Percentiles rank a stretch among this genome's conserved stretches.
These are phyloP conservation scores for Didymella keratinophila DNA, from an alignment of 2,329 filamentous ascomycete genomes.

Conservation along the genomic window DNA sequence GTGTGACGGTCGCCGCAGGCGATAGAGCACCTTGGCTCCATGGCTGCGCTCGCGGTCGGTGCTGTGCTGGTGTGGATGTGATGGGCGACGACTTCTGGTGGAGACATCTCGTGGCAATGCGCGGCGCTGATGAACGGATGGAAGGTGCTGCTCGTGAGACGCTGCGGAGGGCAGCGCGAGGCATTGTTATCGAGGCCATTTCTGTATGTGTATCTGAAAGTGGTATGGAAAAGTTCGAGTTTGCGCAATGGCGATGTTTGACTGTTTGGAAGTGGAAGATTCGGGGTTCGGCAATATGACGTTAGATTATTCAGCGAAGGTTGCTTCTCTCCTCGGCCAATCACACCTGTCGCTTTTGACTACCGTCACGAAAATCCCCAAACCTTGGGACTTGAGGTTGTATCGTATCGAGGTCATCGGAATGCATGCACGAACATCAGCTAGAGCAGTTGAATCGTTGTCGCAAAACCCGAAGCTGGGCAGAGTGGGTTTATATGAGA, in stretches of 20 bases:
- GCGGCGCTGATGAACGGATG: conserved; percentile 32
- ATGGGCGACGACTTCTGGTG: conserved; percentile 46
- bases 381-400: background rate
- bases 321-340: background rate
- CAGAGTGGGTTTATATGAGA: background rate
- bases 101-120: conserved; percentile 46
- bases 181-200: conserved; percentile 42
- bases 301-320: conserved; percentile 35
- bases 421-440: background rate
- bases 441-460: too few relatives aligned
- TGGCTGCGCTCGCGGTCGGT: conserved; percentile 40
- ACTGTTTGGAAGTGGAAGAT: conserved; percentile 10
- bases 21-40: conserved; percentile 30
- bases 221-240: background rate
- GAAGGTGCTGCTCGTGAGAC: conserved; percentile 37
- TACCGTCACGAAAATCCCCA: background rate
- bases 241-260: conserved; percentile 26
- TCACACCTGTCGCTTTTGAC: background rate
- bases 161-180: conserved; percentile 41
- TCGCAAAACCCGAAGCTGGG: background rate
- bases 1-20: conserved; percentile 26
- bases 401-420: background rate
- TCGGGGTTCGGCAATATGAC: conserved; percentile 32
- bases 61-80: conserved; percentile 41
- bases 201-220: background rate